Base-by-base conservation (phyloP, 2,329 filamentous ascomycete genomes). In the Fusarium keratoplasticum region DNA sequence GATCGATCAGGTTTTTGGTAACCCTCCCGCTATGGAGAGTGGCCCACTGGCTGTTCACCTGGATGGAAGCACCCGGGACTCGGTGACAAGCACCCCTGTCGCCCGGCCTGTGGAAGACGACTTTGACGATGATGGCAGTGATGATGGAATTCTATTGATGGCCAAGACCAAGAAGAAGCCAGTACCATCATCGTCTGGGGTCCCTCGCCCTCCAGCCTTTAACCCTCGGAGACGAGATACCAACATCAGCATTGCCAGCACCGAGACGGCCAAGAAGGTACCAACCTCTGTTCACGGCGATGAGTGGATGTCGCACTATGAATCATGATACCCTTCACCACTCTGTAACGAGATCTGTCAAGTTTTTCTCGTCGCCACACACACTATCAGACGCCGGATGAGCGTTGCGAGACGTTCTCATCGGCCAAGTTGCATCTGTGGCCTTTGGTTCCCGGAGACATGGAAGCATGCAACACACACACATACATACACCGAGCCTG, bases 251-350 rank as follows among this genome's bases (percentile, higher is more conserved):
- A 87, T 89, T 31, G 88, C 87, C 35, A 91, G 89, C 77, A 90
- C 89, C 1, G 90, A 91, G 75, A 92, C 90, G 50, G 90, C 90
- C 42, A 92, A 91, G 82, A 90, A 90, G 79, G 79, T 89, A 33
- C 67, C 71, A 18, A 65, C 71, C 20, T 72, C 82, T 42, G 76
- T 84, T 59, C 80, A 83, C 69, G 81, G 81, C 69, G 82, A 81
- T 71, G 80, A 81, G 70, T 71, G 73, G 67, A 70, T 58, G 72
- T 76, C 74, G 31, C 69, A 71, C 50, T 77, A 75, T 68, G 77
- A 79, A 72, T 52, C 66, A 72, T 79, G 71, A 79, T 76, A 74
- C 74, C 76, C 77, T 52, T 63, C 64, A 64, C 72, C 66, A 52
- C 66, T 71, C 65, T 62, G 52, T 69, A 47, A 62, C 61, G 71